Percentiles rank a stretch among this genome's conserved stretches.
Conservation (phyloP, 2,329 filamentous ascomycete genomes). For the Diaporthe destruens region DNA sequence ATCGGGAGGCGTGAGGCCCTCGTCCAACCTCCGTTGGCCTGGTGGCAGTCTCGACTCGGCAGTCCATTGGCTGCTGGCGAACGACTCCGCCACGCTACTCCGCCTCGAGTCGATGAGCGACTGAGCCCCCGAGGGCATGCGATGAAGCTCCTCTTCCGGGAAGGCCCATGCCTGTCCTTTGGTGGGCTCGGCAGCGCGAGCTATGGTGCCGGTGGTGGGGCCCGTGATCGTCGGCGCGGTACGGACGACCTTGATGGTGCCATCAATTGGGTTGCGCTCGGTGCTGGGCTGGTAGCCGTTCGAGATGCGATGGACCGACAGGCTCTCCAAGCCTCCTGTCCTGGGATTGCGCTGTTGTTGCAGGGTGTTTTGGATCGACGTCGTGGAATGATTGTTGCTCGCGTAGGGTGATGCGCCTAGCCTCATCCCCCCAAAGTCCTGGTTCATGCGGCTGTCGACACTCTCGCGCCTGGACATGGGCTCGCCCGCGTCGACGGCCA, state of each 20-base stretch:
- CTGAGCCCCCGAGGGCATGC: conserved; percentile 60
- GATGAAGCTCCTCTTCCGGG: conserved; percentile 76
- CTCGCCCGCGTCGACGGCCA: conserved; percentile 53
- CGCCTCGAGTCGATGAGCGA: conserved; percentile 75
- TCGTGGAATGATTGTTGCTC: conserved; percentile 81
- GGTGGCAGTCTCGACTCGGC: conserved; percentile 78
- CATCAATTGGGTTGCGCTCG: conserved; percentile 66
- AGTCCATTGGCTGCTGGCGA: conserved; percentile 84
- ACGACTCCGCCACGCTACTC: conserved; percentile 81
- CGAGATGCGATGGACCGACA: conserved; percentile 71
- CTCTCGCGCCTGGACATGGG: conserved; percentile 78
- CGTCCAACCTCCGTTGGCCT: conserved; percentile 80
- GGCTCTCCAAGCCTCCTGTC: conserved; percentile 59
- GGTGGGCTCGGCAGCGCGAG: conserved; percentile 80
- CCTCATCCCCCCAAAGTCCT: conserved; percentile 76
- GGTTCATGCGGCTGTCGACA: conserved; percentile 83
- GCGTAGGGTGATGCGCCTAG: conserved; percentile 80
- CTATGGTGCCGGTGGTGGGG: conserved; percentile 73
- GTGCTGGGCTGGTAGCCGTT: conserved; percentile 74
- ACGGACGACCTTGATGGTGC: conserved; percentile 65
- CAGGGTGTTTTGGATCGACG: conserved; percentile 78
- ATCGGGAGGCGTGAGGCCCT: conserved; percentile 61
- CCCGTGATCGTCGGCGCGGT: conserved; percentile 83
- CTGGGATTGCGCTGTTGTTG: conserved; percentile 75
- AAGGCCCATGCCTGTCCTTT: conserved; percentile 90